These are phyloP conservation scores for Anthracocystis walkeri DNA, from an alignment of 1,284 basidiomycete genomes.

Conservation along the genomic window DNA sequence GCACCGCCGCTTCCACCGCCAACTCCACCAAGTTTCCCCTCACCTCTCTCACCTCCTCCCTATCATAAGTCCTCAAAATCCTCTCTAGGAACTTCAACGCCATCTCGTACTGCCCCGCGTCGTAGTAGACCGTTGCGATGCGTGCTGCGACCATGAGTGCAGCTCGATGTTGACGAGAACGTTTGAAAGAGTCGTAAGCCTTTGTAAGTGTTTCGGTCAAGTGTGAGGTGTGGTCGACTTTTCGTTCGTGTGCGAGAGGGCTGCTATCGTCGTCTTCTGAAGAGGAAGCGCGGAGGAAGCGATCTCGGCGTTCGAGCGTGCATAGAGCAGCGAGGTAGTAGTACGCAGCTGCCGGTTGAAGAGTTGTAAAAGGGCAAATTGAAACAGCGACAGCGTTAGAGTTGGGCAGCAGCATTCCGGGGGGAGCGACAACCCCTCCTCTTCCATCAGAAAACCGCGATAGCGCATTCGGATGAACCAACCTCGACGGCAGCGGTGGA, in stretches of 20 bases:
- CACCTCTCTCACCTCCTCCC: conserved; percentile 31
- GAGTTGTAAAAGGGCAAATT: conserved; percentile 16
- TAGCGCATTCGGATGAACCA: conserved; percentile 47
- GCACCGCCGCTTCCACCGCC: conserved; percentile 32
- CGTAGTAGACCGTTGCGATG: conserved; percentile 53
- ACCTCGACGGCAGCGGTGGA: conserved; percentile 49
- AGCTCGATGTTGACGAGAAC: conserved; percentile 22
- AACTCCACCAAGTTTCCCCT: conserved; percentile 22
- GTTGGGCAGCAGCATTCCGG: conserved; percentile 46
- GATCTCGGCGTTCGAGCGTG: conserved; percentile 50
- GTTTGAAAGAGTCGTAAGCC: conserved; percentile 59
- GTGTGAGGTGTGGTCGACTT: conserved; percentile 54
- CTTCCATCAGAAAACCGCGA: conserved; percentile 22
- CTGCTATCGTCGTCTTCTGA: conserved; percentile 10
- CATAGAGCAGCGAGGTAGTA: conserved; percentile 64
- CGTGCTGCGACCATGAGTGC: conserved; percentile 51
- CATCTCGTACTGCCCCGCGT: conserved; percentile 40
- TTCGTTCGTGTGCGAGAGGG: conserved; percentile 55
- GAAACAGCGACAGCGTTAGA: conserved; percentile 34
- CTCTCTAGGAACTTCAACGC: conserved; percentile 62
- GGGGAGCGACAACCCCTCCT: conserved; percentile 26
- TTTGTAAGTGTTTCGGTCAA: conserved; percentile 50
- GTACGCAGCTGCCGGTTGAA: conserved; percentile 44
- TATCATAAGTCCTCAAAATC: conserved; percentile 49
- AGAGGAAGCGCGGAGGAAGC: conserved; percentile 28